Evolutionary conservation across 106 monocot species (phyloP), one percentile per base, ranked within the genome.

Genomic region (Alisma plantagoaquatica): DNA sequence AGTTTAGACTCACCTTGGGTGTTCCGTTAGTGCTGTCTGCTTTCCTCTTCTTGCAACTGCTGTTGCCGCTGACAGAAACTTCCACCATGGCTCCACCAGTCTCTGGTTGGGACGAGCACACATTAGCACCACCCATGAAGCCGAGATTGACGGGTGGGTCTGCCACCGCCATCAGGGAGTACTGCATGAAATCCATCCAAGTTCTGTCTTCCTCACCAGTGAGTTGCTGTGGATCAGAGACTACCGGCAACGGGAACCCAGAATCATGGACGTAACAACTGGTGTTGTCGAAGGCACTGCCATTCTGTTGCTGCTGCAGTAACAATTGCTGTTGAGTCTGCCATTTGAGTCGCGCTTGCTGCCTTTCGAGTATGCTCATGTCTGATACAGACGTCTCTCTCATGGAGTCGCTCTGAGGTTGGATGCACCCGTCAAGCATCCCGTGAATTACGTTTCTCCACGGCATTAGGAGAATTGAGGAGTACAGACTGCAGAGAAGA

Each of bases 11-110:
- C 32, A n/a, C n/a, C n/a, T n/a, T n/a, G n/a, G n/a, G n/a, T n/a
- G n/a, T n/a, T n/a, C n/a, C n/a, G n/a, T n/a, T n/a, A n/a, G n/a
- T n/a, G n/a, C n/a, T n/a, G n/a, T n/a, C 1, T 56, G 28, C 55
- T 49, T 49, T 49, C 50, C 62, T 23, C 47, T 50, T 49, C 47
- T 29, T 23, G 32, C 33, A 19, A 49, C 32, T 25, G 41, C 33
- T 62, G 29, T 4, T 29, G 15, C 18, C 49, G 47, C 23, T 33
- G 49, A 3, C 25, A 1, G 1, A 4, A 60, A 20, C 7, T 4
- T 41, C 24, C 11, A 15, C 14, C 14, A 41, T 27, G 24, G 4
- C 27, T 3, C 3, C 26, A 2, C 10, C 44, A 15, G 29, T 19
- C 2, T 7, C 27, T 14, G 46, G 48, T 31, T 14, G 61, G 32